phyloP scores from a whole-genome alignment of 345 rosid species.

The Lagerstroemia speciosa region DNA sequence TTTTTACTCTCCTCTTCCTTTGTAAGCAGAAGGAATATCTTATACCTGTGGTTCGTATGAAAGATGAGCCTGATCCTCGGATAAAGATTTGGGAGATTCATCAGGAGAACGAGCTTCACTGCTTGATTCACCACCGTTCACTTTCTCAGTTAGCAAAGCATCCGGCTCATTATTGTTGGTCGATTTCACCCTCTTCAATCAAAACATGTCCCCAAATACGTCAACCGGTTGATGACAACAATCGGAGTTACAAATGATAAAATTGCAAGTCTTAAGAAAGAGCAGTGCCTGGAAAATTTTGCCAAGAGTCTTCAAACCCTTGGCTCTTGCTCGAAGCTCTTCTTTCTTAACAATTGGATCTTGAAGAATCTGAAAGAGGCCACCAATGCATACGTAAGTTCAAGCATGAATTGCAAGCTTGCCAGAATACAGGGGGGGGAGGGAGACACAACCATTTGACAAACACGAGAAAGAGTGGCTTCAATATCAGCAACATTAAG shows the following conservation, averaged over 20 bases:
- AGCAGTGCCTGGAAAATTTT: constrained; percentile 77
- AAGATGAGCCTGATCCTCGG: constrained; percentile 38
- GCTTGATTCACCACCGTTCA: constrained; percentile 44
- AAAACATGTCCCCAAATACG: constrained; percentile 5
- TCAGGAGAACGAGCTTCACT: constrained; percentile 26
- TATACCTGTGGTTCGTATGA: constrained; percentile 53
- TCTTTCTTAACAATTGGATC: constrained; percentile 74
- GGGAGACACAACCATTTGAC: constrained; percentile 66
- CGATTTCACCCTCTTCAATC: constrained; percentile 53
- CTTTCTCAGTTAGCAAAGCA: constrained; percentile 26
- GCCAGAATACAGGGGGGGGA: too few species aligned
- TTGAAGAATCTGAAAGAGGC: constrained; percentile 77
- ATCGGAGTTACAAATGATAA: neutral
- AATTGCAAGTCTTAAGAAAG: neutral
- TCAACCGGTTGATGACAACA: neutral
- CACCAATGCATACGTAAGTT: constrained; percentile 7
- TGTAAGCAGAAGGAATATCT: constrained; percentile 7
- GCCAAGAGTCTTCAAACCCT: constrained; percentile 93
- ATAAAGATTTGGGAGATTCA: constrained; percentile 36
- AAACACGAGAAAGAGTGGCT: constrained; percentile 88
- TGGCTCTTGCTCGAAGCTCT: constrained; percentile 84
- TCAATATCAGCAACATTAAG: constrained; percentile 97
- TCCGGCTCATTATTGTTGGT: constrained; percentile 54
- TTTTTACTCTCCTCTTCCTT: neutral
- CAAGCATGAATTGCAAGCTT: neutral